Evolutionary conservation across 2,329 filamentous ascomycete genomes (phyloP).

Genomic region (Cryphonectria japonica): DNA sequence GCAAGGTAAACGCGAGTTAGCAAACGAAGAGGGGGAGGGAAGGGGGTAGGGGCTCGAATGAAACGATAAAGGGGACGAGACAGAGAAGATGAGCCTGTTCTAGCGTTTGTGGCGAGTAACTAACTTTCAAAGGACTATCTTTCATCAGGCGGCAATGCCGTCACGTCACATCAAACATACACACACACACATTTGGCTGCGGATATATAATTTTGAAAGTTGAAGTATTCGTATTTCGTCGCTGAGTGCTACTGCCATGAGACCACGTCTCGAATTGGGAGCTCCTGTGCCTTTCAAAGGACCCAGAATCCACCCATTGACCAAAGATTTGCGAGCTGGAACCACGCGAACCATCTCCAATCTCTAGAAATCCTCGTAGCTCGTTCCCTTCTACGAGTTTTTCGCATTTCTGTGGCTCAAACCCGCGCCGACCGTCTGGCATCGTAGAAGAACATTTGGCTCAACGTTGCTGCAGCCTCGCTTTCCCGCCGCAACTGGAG

Average conservation of each 20-base stretch:
- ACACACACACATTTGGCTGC: neutral
- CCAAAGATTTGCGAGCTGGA: neutral
- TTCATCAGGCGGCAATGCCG: neutral
- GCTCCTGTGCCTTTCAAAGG: neutral
- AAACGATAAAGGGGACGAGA: too few relatives aligned
- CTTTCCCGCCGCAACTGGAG: constrained; percentile 25
- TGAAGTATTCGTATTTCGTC: neutral
- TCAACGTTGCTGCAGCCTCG: constrained; percentile 26
- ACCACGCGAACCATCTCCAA: neutral
- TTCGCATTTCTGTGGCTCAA: neutral
- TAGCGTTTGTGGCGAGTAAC: neutral
- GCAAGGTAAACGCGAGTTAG: neutral
- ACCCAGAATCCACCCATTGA: neutral
- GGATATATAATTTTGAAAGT: neutral
- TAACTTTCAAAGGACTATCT: neutral
- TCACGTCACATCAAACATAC: too few relatives aligned
- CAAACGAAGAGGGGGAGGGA: too few relatives aligned
- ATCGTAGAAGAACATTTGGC: constrained; percentile 24
- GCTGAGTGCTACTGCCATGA: neutral
- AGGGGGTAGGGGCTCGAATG: too few relatives aligned
- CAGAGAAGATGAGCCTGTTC: too few relatives aligned
- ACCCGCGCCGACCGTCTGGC: constrained; percentile 14
- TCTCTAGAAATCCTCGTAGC: neutral
- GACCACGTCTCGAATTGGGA: neutral
- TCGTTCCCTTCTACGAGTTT: neutral